Base-by-base conservation (phyloP, 2,329 filamentous ascomycete genomes). In the Penicillium sp. region DNA sequence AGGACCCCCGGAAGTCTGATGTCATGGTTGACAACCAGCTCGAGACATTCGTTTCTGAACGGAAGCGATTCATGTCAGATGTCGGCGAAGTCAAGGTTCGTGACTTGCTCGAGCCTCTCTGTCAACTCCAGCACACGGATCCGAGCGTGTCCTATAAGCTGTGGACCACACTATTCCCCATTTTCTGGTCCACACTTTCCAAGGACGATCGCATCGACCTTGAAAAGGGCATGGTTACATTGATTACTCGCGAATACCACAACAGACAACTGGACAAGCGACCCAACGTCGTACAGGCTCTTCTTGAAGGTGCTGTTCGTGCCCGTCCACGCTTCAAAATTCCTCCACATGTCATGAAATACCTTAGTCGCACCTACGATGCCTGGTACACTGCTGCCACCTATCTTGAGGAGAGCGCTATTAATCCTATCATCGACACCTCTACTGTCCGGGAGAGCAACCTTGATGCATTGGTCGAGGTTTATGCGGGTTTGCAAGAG, bases 171-270 rank as follows among this genome's bases (percentile, higher is more conserved):
- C 71, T 95, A 33, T 98, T 96, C 69, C 88, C 89, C 0, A 79
- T 96, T 51, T 95, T 84, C 61, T 98, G 92, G 93, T 86, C 89
- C 10, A 84, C 86, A 0, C 77, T 92, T 4, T 78, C 81, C 4
- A 85, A 81, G 52, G 93, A 98, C 50, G 92, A 98, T 55, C 83
- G 90, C 39, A 77, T 79, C 18, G 92, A 98, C 47, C 74, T 98
- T 22, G 86, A 96, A 62, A 86, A 89, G 53, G 89, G 87, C 10
- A 79, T 98, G 64, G 85, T 95, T n/a, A 76, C 80, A 2, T 72
- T 98, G 8, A 73, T 98, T 7, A 95, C 90, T 2, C 94, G 94
- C 59, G 93, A 98, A 56, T 96, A 90, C 62, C 92, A 98, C 61
- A 85, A 85, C 45, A 80, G 90, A 35, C 92, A 98, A 59, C 82